Conservation (phyloP, 345 rosid genomes). For the Eucalyptus erythrocorys region DNA sequence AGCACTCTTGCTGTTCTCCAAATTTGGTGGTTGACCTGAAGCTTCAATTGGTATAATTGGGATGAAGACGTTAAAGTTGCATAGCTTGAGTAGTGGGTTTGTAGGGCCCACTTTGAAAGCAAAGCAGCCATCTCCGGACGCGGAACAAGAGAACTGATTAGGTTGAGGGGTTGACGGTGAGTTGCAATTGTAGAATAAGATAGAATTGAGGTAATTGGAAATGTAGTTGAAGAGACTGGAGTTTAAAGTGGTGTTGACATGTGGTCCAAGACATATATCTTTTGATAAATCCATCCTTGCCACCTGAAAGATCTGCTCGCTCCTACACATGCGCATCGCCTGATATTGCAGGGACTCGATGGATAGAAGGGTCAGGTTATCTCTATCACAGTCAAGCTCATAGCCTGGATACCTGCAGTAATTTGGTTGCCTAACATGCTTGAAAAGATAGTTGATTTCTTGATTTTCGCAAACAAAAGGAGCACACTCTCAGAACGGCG, state of each 20-base stretch:
- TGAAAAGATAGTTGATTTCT: not conserved
- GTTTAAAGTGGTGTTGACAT: not conserved
- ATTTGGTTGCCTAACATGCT: fast-evolving
- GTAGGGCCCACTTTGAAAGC: not conserved
- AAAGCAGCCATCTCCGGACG: too few relatives aligned
- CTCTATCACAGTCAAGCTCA: fast-evolving
- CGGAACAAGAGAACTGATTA: not conserved
- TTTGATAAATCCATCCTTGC: not conserved
- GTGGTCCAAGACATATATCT: fast-evolving
- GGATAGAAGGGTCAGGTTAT: not conserved
- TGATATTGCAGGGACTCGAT: not conserved
- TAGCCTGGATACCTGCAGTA: not conserved
- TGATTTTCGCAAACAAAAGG: not conserved
- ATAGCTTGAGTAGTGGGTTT: not conserved
- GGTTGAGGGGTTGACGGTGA: too few relatives aligned
- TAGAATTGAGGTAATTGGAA: not conserved
- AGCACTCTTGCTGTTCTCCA: too few relatives aligned
- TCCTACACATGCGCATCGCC: not conserved
- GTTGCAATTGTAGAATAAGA: not conserved
- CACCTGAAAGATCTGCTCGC: not conserved
- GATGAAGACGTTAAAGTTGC: not conserved
- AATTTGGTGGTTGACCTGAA: too few relatives aligned
- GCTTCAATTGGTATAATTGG: not conserved
- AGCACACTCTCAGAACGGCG: fast-evolving
- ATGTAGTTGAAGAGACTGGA: not conserved